Conservation (phyloP, 2,329 filamentous ascomycete species). For the Aureobasidium sp. region DNA sequence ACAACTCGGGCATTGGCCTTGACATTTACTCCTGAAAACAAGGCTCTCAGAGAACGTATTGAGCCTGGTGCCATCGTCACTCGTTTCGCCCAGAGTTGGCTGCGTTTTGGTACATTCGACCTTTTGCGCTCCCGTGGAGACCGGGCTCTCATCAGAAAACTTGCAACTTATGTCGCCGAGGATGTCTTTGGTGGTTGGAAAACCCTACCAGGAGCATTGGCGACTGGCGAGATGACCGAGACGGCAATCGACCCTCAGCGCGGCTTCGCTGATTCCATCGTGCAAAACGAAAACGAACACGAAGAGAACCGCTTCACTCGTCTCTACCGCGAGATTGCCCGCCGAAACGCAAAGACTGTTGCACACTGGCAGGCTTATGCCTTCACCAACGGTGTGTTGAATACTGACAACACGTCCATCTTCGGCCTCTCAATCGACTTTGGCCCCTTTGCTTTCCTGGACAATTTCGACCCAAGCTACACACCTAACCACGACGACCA, state of each 20-base stretch:
- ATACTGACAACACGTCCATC: constrained; percentile 95
- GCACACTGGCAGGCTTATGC: constrained; percentile 96
- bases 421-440: constrained; percentile 87
- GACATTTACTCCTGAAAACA: constrained; percentile 64
- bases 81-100: constrained; percentile 84
- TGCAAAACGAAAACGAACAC: constrained; percentile 60
- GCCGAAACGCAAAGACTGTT: constrained; percentile 79
- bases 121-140: constrained; percentile 79
- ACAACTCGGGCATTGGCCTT: constrained; percentile 80
- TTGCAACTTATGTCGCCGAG: constrained; percentile 79
- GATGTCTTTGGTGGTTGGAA: constrained; percentile 86
- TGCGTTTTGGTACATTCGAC: constrained; percentile 93
- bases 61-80: constrained; percentile 92
- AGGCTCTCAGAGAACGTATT: constrained; percentile 68
- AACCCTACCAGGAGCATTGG: constrained; percentile 57
- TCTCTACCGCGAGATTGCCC: constrained; percentile 78
- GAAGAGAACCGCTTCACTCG: constrained; percentile 79
- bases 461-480: constrained; percentile 89
- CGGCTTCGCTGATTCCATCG: constrained; percentile 40
- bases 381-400: constrained; percentile 98
- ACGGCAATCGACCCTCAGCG: constrained; percentile 34
- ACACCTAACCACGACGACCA: constrained; percentile 96
- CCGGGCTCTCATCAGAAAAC: constrained; percentile 60
- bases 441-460: constrained; percentile 94
- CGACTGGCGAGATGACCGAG: constrained; percentile 44